Evolutionary conservation across 208 protist genomes (phyloP).

Genomic region (Acanthamoeba polyphaga): DNA sequence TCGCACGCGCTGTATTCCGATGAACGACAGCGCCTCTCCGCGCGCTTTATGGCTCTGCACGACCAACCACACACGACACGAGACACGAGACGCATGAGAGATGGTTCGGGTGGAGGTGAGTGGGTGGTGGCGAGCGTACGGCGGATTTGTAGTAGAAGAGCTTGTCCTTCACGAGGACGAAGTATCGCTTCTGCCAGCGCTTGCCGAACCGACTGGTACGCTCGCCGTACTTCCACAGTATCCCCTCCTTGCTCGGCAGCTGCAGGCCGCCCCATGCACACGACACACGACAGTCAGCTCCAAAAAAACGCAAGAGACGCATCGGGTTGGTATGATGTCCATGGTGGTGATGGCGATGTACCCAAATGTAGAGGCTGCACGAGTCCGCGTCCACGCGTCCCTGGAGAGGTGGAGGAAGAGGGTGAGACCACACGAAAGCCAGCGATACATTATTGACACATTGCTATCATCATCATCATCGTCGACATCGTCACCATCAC

Average conservation of each 20-base stretch:
- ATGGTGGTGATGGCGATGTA: background rate
- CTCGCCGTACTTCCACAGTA: constrained; percentile 19
- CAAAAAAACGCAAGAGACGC: too few species aligned
- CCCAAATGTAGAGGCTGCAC: constrained; percentile 38
- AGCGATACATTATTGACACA: too few species aligned
- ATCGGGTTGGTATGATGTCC: too few species aligned
- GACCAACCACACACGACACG: background rate
- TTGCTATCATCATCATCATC: too few species aligned
- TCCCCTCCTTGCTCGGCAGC: constrained; percentile 57
- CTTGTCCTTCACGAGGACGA: background rate
- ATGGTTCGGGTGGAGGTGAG: too few species aligned
- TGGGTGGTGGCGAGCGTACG: background rate
- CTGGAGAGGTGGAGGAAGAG: too few species aligned
- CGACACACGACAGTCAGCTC: too few species aligned
- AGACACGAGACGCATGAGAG: too few species aligned
- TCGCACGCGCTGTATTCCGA: background rate
- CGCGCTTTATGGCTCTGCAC: background rate
- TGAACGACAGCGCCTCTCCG: background rate
- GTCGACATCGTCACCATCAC: too few species aligned
- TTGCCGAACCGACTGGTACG: background rate
- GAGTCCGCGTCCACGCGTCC: background rate
- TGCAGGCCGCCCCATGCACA: background rate
- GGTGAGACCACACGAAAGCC: too few species aligned
- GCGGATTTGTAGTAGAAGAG: constrained; percentile 62
- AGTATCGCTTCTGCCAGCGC: constrained; percentile 19